Evolutionary conservation across 140 eudicot species (phyloP).

Genomic region (Stevia rebaudiana): DNA sequence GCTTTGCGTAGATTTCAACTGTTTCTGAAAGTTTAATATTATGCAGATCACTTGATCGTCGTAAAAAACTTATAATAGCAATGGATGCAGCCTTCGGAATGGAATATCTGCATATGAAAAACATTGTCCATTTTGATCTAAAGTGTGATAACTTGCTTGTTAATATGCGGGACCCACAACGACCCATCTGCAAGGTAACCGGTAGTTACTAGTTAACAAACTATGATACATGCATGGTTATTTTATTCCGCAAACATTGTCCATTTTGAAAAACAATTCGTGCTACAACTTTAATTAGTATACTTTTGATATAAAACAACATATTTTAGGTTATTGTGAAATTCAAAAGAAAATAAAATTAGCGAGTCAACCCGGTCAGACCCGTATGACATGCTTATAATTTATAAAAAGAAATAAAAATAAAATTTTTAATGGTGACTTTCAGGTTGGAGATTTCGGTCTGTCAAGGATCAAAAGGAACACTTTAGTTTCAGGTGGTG

Average conservation of each 20-base stretch:
- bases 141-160: constrained; percentile 84
- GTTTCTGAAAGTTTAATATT: constrained; percentile 2
- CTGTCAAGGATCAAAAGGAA: constrained; percentile 76
- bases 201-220: neutral
- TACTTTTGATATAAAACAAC: neutral
- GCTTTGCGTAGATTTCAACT: neutral
- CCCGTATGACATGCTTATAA: neutral
- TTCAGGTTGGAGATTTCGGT: constrained; percentile 90
- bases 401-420: neutral
- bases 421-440: neutral
- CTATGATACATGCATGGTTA: neutral
- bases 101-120: constrained; percentile 81
- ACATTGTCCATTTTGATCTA: constrained; percentile 81
- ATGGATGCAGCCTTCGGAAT: constrained; percentile 96
- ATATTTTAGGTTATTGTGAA: neutral
- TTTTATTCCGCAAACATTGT: neutral
- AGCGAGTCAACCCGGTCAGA: neutral
- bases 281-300: neutral
- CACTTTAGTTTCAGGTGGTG: constrained; percentile 89
- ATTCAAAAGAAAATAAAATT: neutral
- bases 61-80: constrained; percentile 69
- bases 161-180: constrained; percentile 69
- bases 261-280: neutral
- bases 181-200: constrained; percentile 80
- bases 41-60: constrained; percentile 68